These are phyloP conservation scores for Tetrahymena borealis DNA, from an alignment of 73 alveolate genomes.

Conservation along the genomic window DNA sequence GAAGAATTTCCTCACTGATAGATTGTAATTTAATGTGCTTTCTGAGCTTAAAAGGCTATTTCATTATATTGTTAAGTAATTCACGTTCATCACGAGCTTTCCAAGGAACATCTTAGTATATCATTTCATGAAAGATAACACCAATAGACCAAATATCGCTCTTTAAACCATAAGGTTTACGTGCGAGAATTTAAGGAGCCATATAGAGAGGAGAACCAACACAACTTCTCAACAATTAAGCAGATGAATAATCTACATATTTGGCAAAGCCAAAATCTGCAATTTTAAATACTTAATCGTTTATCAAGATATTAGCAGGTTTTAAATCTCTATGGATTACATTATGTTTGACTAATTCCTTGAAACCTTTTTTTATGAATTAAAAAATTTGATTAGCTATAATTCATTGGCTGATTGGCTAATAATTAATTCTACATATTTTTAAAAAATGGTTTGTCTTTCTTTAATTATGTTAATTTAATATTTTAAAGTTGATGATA, in stretches of 20 bases:
- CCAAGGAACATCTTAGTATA: slow-evolving; percentile 42
- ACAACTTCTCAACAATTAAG: slow-evolving; percentile 22
- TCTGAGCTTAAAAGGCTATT: slow-evolving; percentile 12
- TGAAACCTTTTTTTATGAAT: slow-evolving; percentile 1
- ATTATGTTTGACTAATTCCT: slow-evolving; percentile 32
- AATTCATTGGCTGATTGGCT: not conserved
- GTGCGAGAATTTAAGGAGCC: slow-evolving; percentile 76
- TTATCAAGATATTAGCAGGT: slow-evolving; percentile 32
- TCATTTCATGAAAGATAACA: slow-evolving; percentile 65
- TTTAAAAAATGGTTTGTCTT: no score
- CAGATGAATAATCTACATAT: slow-evolving; percentile 30
- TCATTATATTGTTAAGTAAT: slow-evolving; percentile 13
- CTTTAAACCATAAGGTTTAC: slow-evolving; percentile 69
- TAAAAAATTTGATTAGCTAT: not conserved
- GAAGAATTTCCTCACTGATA: slow-evolving; percentile 18
- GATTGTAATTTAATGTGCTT: not conserved
- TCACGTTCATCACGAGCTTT: slow-evolving; percentile 47
- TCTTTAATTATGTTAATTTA: no score
- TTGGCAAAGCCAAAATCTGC: slow-evolving; percentile 48
- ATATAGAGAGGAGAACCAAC: slow-evolving; percentile 71
- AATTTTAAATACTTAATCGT: slow-evolving; percentile 26
- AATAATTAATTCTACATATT: no score
- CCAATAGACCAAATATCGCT: slow-evolving; percentile 85
- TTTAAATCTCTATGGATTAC: slow-evolving; percentile 39
- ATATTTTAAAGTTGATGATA: no score